Evolutionary conservation across 2,329 filamentous ascomycete species (phyloP), one percentile per base, ranked within the genome.

Genomic region (Penicillium sp.): DNA sequence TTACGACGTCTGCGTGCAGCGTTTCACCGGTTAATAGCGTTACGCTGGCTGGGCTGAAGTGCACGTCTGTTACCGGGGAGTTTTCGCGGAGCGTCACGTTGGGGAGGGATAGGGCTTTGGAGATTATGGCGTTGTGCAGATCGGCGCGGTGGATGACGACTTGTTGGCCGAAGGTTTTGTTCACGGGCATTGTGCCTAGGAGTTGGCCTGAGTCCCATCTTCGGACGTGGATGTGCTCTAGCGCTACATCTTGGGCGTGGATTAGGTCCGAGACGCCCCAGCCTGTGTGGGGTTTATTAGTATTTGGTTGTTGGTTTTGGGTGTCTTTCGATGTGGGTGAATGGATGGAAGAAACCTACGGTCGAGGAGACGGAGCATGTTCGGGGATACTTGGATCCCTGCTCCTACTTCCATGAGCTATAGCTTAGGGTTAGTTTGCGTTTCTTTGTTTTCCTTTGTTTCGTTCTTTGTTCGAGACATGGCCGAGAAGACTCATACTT

Each of bases 371-470:
- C 84, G 79, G 3, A 85, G 80, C 78, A 91, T 87, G 57, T 93
- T 93, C 0, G 88, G 88, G 0, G 88, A 87, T 41, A 91, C 78
- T 66, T 93, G 88, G 52, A 93, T 91, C 3, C 88, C 88, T 1
- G 88, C 88, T 37, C 88, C 88, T 7, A 92, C 87, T 53, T 70
- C 67, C 57, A 60, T 58, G 36, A 70, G 56, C 67, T 69, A 39
- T 28, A 13, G 12, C 11, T 2, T 27, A 13, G 33, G 12, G 11
- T 42, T 16, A 25, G 12, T 22, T 1, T 13, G 14, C 10, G 2
- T 6, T 19, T 31, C 16, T 2, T 16, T 18, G n/a, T n/a, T n/a
- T n/a, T n/a, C n/a, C n/a, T n/a, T n/a, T n/a, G n/a, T n/a, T n/a
- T n/a, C n/a, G n/a, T n/a, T n/a, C n/a, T n/a, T n/a, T n/a, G n/a